These are phyloP conservation scores for Colletotrichum noveboracense DNA, from an alignment of 2,329 filamentous ascomycete genomes.

Conservation along the genomic window DNA sequence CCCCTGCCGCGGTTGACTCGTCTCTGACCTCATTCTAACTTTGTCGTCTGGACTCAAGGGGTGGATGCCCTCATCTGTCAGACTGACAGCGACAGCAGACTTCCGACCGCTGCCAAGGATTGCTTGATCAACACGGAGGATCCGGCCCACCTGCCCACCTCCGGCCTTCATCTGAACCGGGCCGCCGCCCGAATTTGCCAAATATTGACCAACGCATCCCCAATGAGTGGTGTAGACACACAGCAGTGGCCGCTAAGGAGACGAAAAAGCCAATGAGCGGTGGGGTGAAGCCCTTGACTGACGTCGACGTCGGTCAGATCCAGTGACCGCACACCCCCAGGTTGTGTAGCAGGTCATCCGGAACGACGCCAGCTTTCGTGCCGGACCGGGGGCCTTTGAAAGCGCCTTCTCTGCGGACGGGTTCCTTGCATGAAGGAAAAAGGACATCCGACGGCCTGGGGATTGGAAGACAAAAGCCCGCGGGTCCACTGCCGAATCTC, in stretches of 20 bases:
- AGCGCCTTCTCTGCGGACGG: not conserved
- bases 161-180: not conserved
- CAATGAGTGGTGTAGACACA: not conserved
- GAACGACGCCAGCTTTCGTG: conserved; percentile 1
- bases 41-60: not conserved
- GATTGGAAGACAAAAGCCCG: not conserved
- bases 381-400: not conserved
- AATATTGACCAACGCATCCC: not conserved
- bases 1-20: not conserved
- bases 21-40: not conserved
- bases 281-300: conserved; percentile 6
- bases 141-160: not conserved
- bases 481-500: not conserved
- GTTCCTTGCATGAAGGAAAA: conserved; percentile 14
- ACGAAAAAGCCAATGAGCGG: not conserved
- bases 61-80: not conserved
- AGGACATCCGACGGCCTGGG: not conserved
- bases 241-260: not conserved
- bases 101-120: not conserved
- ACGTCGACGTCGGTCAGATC: not conserved
- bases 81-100: not conserved
- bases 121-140: not conserved
- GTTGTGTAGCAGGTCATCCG: conserved; percentile 8
- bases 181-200: not conserved
- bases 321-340: not conserved